Percentiles rank a stretch among this genome's conserved stretches.
Evolutionary conservation across 169 alveolate species (phyloP).

Genomic region (Babesia ovis): DNA sequence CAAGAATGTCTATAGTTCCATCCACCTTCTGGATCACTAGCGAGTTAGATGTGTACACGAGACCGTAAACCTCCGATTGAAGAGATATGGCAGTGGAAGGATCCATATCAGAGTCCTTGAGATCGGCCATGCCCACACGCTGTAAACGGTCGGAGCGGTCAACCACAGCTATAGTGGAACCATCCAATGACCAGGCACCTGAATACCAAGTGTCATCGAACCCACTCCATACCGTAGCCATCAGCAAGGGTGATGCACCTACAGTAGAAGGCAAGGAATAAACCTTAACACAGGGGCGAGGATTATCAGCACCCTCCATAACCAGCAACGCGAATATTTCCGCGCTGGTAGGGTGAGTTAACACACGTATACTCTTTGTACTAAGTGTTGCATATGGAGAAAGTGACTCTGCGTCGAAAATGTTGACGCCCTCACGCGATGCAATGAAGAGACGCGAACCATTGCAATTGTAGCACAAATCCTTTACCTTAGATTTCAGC

Average conservation of each 20-base stretch:
- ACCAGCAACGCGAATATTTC: conserved; percentile 49
- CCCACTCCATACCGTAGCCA: conserved; percentile 34
- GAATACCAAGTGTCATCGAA: conserved; percentile 60
- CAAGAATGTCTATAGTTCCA: conserved; percentile 39
- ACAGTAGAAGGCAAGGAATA: not conserved
- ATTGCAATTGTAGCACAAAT: conserved; percentile 41
- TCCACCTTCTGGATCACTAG: conserved; percentile 62
- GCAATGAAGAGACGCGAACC: conserved; percentile 57
- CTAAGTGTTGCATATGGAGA: conserved; percentile 23
- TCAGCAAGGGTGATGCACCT: conserved; percentile 10
- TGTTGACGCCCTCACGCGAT: conserved; percentile 42
- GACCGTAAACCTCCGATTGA: conserved; percentile 55
- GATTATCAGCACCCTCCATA: conserved; percentile 30
- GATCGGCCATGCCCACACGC: conserved; percentile 23
- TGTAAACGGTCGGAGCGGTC: conserved; percentile 64
- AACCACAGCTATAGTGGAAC: conserved; percentile 51
- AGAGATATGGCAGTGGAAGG: conserved; percentile 27
- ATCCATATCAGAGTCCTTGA: conserved; percentile 16
- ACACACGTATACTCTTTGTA: conserved; percentile 25
- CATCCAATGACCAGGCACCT: conserved; percentile 65
- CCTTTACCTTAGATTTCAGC: conserved; percentile 52
- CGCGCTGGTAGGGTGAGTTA: conserved; percentile 58
- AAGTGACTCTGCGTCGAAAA: conserved; percentile 31
- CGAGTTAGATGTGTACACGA: conserved; percentile 46
- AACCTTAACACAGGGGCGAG: conserved; percentile 47